Base-by-base conservation (phyloP, 2,329 filamentous ascomycete genomes). In the Aspergillus sp. region DNA sequence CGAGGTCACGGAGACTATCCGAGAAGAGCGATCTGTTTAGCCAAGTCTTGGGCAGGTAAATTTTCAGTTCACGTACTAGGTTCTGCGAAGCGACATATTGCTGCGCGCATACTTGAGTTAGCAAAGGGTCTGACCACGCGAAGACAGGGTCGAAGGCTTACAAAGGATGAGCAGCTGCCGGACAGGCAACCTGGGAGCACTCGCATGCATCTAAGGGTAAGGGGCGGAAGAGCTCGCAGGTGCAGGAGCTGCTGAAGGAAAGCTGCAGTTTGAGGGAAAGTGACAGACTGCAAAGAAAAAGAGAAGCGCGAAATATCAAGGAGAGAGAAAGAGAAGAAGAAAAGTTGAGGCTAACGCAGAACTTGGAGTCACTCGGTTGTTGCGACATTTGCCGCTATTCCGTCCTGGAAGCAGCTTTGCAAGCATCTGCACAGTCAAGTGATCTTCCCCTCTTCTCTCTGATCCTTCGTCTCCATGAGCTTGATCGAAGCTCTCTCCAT, bases 91-190 rank as follows among this genome's bases (percentile, higher is more conserved):
- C 90, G 84, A 70, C 89, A 90, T 77, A 91, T 82, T 71, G 89
- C 90, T 91, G 64, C 91, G 65, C 33, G 55, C 52, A 19, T 55
- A 48, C 21, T 24, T 12, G 6, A 47, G 24, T 57, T 52, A 59
- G 53, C 49, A 53, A 15, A 64, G 58, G 33, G 19, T 59, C 58
- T 52, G 50, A 23, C 49, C 31, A 49, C 48, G 43, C 51, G 41
- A 45, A 56, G 21, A 51, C 19, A 41, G 3, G 31, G 31, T 45
- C 11, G 3, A 17, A 14, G 40, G 66, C 70, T 80, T 82, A 92
- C 90, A 87, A 62, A 96, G 78, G 70, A 96, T 92, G 44, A 86
- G 78, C 69, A 96, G 80, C 77, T 96, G 91, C 81, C 87, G 84
- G 43, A 85, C 80, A 0, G 91, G 90, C 80, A 95, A 81, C 79